These are phyloP conservation scores for Metahyphopichia silvanorum DNA, from an alignment of 805 yeast genomes.

Conservation along the genomic window DNA sequence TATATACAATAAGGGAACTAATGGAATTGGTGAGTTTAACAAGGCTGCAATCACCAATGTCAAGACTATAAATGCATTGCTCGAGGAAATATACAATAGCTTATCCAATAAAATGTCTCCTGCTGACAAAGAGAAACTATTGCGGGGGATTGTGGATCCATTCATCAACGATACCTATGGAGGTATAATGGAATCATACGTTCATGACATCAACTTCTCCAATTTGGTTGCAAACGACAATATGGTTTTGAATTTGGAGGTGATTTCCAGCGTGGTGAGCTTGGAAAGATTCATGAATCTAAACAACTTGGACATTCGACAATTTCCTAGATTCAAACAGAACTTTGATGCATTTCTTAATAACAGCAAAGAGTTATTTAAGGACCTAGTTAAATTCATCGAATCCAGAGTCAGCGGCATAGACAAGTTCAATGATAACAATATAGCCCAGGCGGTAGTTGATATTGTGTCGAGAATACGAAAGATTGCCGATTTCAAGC, in stretches of 20 bases:
- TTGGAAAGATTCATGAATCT: constrained; percentile 17
- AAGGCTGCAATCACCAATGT: constrained; percentile 49
- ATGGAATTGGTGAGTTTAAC: constrained; percentile 54
- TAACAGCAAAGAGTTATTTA: constrained; percentile 40
- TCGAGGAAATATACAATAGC: constrained; percentile 40
- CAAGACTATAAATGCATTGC: constrained; percentile 47
- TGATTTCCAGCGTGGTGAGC: constrained; percentile 42
- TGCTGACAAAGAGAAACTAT: constrained; percentile 36
- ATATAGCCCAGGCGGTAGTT: constrained; percentile 69
- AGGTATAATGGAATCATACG: constrained; percentile 9
- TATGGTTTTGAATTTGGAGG: constrained; percentile 30
- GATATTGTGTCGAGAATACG: constrained; percentile 68
- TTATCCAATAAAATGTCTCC: constrained; percentile 4
- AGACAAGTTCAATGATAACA: constrained; percentile 55
- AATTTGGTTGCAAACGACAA: constrained; percentile 15
- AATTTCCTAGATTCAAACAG: constrained; percentile 8
- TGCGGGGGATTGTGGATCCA: constrained; percentile 30
- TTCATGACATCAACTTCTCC: constrained; percentile 10
- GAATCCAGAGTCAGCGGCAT: constrained; percentile 48
- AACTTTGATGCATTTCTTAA: constrained; percentile 15
- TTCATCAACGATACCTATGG: constrained; percentile 8
- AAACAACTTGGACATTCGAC: constrained; percentile 7
- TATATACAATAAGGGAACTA: constrained; percentile 60
- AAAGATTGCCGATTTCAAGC: constrained; percentile 58
- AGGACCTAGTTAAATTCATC: constrained; percentile 54